A percentile compares a stretch with the other conserved stretches of the same genome.
These are phyloP conservation scores for Tuber brumale DNA, from an alignment of 495 filamentous ascomycete genomes.

Conservation along the genomic window DNA sequence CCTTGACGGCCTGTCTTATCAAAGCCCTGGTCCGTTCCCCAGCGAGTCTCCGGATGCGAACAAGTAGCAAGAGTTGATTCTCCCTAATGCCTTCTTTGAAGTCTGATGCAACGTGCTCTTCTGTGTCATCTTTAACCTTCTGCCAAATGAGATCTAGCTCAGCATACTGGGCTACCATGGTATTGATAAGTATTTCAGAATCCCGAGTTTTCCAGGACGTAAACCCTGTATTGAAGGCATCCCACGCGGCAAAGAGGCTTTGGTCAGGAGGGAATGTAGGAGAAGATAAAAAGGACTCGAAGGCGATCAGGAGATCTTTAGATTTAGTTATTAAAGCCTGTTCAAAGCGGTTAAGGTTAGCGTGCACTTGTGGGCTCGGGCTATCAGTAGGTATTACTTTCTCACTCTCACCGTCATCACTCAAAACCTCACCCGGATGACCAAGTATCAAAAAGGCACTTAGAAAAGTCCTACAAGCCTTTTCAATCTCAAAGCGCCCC, in stretches of 20 bases:
- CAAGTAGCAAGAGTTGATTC: slow-evolving; percentile 83
- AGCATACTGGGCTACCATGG: slow-evolving; percentile 93
- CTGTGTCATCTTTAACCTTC: slow-evolving; percentile 83
- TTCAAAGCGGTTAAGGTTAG: slow-evolving; percentile 44
- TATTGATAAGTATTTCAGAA: slow-evolving; percentile 78
- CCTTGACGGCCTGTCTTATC: slow-evolving; percentile 74
- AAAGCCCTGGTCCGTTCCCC: slow-evolving; percentile 77
- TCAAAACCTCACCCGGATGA: slow-evolving; percentile 84
- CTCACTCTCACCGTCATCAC: slow-evolving; percentile 74
- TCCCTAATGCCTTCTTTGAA: slow-evolving; percentile 89
- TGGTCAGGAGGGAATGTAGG: slow-evolving; percentile 56
- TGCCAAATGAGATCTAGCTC: slow-evolving; percentile 95
- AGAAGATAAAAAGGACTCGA: slow-evolving; percentile 67
- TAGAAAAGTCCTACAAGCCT: slow-evolving; percentile 79
- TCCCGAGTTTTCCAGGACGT: slow-evolving; percentile 92
- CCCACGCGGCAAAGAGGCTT: slow-evolving; percentile 62
- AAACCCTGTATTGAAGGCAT: slow-evolving; percentile 83
- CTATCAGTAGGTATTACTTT: slow-evolving; percentile 50
- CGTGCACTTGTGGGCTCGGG: slow-evolving; percentile 34
- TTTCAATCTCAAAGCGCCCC: slow-evolving; percentile 62
- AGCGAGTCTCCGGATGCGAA: slow-evolving; percentile 80
- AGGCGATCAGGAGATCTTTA: slow-evolving; percentile 70
- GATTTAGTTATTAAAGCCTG: slow-evolving; percentile 83
- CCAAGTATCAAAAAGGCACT: slow-evolving; percentile 89
- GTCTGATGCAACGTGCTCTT: slow-evolving; percentile 76